phyloP scores from a whole-genome alignment of 2,329 filamentous ascomycete genomes.

The Lachnellula arida region DNA sequence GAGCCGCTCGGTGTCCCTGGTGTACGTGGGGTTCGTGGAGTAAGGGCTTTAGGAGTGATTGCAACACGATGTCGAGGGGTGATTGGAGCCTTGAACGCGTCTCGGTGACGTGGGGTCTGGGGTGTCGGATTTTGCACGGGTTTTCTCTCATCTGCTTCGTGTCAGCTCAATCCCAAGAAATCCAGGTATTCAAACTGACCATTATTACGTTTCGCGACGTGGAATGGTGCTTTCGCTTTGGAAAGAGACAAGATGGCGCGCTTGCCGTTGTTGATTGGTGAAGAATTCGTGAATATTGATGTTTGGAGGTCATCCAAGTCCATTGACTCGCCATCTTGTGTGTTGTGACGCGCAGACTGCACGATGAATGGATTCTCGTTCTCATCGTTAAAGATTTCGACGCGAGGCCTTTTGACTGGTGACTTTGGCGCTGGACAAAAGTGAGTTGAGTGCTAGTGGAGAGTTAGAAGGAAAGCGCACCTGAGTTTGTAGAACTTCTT shows the following conservation, averaged over 20 bases:
- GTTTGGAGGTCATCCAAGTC: constrained; percentile 38
- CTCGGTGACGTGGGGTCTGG: constrained; percentile 70
- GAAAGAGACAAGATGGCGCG: constrained; percentile 40
- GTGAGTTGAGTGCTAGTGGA: constrained; percentile 7
- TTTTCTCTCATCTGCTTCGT: constrained; percentile 39
- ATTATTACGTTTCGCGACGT: constrained; percentile 9
- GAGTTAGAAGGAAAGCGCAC: constrained; percentile 28
- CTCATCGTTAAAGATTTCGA: constrained; percentile 54
- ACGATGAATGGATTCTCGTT: constrained; percentile 56
- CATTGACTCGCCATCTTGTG: constrained; percentile 38
- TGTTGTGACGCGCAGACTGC: constrained; percentile 27
- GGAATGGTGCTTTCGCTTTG: constrained; percentile 36
- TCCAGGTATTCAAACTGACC: not conserved
- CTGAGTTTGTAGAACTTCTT: constrained; percentile 34
- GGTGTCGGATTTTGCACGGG: constrained; percentile 57
- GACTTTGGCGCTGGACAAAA: constrained; percentile 19
- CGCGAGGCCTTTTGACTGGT: constrained; percentile 40
- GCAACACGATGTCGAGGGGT: constrained; percentile 84
- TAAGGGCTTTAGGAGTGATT: constrained; percentile 68
- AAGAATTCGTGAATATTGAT: constrained; percentile 27
- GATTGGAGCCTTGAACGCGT: constrained; percentile 67
- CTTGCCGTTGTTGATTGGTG: constrained; percentile 44
- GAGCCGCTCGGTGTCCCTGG: constrained; percentile 62
- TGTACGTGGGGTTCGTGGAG: constrained; percentile 73
- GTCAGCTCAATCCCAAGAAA: constrained; percentile 14